Conservation (phyloP, 805 yeast genomes). For the Limtongia smithiae region DNA sequence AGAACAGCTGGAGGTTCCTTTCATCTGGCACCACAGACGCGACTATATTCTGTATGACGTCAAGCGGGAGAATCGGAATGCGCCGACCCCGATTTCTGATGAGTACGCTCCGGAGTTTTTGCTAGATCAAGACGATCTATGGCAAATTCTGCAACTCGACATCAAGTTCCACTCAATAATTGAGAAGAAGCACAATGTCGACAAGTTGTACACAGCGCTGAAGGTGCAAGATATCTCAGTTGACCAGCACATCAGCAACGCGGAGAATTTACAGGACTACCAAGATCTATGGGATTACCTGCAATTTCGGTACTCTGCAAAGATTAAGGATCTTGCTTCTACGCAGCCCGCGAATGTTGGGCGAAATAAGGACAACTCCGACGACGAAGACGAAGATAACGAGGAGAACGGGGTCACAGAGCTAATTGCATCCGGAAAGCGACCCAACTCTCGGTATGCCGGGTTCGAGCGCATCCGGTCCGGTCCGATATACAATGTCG, state of each 20-base stretch:
- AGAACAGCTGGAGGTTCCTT: conserved; percentile 86
- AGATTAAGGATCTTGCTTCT: conserved; percentile 48
- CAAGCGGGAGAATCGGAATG: conserved; percentile 39
- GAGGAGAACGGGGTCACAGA: conserved; percentile 34
- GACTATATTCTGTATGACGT: conserved; percentile 64
- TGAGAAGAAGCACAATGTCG: conserved; percentile 65
- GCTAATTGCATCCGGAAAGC: conserved; percentile 33
- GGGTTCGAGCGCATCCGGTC: conserved; percentile 37
- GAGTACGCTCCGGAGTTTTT: conserved; percentile 30
- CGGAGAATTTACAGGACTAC: conserved; percentile 67
- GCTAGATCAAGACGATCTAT: conserved; percentile 71
- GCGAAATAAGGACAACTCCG: background rate
- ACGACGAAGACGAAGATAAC: background rate
- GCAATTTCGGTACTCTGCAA: conserved; percentile 64
- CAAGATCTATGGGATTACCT: conserved; percentile 86
- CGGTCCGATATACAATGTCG: conserved; percentile 20
- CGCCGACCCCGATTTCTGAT: conserved; percentile 26
- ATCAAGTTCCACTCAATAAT: conserved; percentile 81
- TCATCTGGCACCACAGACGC: conserved; percentile 92
- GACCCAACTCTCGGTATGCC: conserved; percentile 42
- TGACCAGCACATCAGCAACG: conserved; percentile 52
- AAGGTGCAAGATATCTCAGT: conserved; percentile 56
- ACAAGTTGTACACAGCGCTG: conserved; percentile 52
- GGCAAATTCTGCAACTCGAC: conserved; percentile 86
- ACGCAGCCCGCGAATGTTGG: conserved; percentile 22